These are phyloP conservation scores for Candida smagusa DNA, from an alignment of 1,139 yeast species.

Conservation along the genomic window DNA sequence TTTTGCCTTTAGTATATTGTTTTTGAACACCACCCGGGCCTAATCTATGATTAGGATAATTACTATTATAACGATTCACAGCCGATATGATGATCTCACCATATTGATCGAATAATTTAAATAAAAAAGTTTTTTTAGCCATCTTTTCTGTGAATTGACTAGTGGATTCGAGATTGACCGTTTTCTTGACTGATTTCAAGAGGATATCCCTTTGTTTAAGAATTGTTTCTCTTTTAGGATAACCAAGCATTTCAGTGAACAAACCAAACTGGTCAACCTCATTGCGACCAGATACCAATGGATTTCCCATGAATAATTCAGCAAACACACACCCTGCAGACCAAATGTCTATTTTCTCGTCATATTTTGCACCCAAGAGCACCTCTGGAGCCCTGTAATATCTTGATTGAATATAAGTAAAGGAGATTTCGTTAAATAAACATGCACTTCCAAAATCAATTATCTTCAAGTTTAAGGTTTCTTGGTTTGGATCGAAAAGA, in stretches of 20 bases:
- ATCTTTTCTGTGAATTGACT: slow-evolving; percentile 8
- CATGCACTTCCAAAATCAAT: slow-evolving; percentile 70
- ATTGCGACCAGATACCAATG: slow-evolving; percentile 21
- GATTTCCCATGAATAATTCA: slow-evolving; percentile 20
- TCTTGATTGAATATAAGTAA: slow-evolving; percentile 62
- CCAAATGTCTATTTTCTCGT: slow-evolving; percentile 40
- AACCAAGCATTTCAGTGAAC: slow-evolving; percentile 20
- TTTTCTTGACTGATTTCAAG: slow-evolving; percentile 5
- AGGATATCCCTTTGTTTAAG: slow-evolving; percentile 9
- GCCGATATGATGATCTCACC: slow-evolving; percentile 36
- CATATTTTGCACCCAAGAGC: slow-evolving; percentile 71
- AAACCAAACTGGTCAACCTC: slow-evolving; percentile 23
- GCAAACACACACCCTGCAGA: slow-evolving; percentile 24
- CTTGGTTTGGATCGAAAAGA: slow-evolving; percentile 16
- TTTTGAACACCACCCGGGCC: slow-evolving; percentile 1
- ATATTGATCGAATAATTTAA: slow-evolving; percentile 36
- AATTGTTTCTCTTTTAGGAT: slow-evolving; percentile 14
- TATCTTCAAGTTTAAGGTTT: slow-evolving; percentile 42
- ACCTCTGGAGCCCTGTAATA: slow-evolving; percentile 79
- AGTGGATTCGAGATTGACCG: not conserved
- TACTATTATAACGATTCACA: slow-evolving; percentile 19
- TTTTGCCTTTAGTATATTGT: slow-evolving; percentile 10
- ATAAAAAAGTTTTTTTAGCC: slow-evolving; percentile 11
- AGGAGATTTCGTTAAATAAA: slow-evolving; percentile 41
- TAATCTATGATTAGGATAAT: slow-evolving; percentile 4